Conservation (phyloP, 2,329 filamentous ascomycete species). For the Colletotrichum agaves region DNA sequence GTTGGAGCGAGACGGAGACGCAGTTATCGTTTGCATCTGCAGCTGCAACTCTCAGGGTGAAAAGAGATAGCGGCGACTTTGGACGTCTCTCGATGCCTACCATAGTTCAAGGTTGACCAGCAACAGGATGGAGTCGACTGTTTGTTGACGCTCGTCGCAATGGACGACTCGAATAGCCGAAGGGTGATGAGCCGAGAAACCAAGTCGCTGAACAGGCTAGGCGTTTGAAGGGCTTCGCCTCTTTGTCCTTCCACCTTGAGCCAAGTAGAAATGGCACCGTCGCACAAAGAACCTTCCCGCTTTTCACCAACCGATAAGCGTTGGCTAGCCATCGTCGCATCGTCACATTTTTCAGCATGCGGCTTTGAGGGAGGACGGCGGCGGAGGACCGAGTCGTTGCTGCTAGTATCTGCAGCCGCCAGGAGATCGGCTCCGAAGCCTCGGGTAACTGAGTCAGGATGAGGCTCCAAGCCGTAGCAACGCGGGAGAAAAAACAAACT, state of each 20-base stretch:
- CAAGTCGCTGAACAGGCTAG: conserved; percentile 7
- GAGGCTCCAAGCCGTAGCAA: conserved; percentile 34
- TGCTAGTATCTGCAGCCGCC: background rate
- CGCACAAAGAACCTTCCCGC: conserved; percentile 10
- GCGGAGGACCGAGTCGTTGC: conserved; percentile 11
- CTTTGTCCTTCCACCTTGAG: conserved; percentile 16
- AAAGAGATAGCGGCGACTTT: background rate
- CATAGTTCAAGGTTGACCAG: conserved; percentile 19
- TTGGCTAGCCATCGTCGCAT: conserved; percentile 2
- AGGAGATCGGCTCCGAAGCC: conserved; percentile 15
- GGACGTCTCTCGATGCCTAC: background rate
- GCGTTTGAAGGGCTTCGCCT: conserved; percentile 22
- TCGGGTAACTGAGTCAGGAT: conserved; percentile 11
- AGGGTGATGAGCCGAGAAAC: conserved; percentile 22
- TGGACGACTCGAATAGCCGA: conserved; percentile 30
- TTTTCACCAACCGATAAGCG: conserved; percentile 5
- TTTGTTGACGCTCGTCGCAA: conserved; percentile 30
- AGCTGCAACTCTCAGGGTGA: conserved; percentile 38
- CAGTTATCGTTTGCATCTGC: conserved; percentile 19
- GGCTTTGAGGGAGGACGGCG: background rate
- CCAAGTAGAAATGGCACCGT: conserved; percentile 11
- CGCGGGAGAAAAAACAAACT: conserved; percentile 19
- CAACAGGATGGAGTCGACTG: conserved; percentile 14
- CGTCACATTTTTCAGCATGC: background rate
- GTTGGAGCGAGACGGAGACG: conserved; percentile 26